Evolutionary conservation across 192 early-diverging fungal species (phyloP).

Genomic region (Dissophora globulifera): DNA sequence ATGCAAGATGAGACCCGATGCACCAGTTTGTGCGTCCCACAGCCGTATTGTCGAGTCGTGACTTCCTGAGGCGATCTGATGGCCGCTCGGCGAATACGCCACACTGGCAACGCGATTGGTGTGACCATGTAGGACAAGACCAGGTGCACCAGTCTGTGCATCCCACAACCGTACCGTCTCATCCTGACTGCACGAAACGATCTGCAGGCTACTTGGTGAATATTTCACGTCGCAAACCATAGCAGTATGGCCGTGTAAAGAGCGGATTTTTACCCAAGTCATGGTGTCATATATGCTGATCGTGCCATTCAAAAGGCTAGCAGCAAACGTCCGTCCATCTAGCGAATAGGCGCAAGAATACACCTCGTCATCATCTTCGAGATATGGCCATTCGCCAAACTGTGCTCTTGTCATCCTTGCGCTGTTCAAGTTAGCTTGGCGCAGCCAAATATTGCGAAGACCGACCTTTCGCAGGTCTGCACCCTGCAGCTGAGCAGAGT

Average conservation of each 20-base stretch:
- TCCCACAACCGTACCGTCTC: conserved; percentile 3
- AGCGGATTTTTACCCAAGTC: background rate
- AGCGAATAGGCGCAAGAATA: background rate
- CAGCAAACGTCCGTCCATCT: background rate
- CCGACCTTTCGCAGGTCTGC: background rate
- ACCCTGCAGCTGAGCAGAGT: background rate
- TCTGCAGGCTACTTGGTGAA: background rate
- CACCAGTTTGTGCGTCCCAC: background rate
- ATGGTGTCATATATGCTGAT: background rate
- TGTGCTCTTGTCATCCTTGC: background rate
- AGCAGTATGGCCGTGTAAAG: background rate
- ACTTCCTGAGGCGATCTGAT: background rate
- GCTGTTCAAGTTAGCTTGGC: background rate
- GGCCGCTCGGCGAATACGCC: background rate
- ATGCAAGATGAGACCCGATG: background rate
- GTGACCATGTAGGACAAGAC: background rate
- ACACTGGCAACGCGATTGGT: background rate
- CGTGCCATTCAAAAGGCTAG: background rate
- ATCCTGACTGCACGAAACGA: background rate
- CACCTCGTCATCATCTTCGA: background rate
- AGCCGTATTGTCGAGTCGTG: conserved; percentile 5
- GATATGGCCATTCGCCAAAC: background rate
- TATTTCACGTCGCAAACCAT: background rate
- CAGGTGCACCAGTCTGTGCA: background rate
- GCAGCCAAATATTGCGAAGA: background rate